These are phyloP conservation scores for Mycosphaerelloides madeirae DNA, from an alignment of 2,329 filamentous ascomycete genomes.

Conservation along the genomic window DNA sequence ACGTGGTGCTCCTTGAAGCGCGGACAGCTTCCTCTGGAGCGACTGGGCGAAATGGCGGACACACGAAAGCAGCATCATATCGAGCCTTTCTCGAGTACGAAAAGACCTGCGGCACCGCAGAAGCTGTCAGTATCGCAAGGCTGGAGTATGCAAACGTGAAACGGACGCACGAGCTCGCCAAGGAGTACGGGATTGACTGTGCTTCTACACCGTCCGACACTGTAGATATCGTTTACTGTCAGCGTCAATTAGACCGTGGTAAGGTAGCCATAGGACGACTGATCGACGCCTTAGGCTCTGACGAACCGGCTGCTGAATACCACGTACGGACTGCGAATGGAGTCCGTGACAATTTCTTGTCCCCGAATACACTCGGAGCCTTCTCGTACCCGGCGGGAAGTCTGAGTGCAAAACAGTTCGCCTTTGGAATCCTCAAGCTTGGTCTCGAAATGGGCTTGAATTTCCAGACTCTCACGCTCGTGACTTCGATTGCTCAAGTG, in stretches of 20 bases:
- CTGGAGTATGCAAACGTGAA: background rate
- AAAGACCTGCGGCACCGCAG: constrained; percentile 11
- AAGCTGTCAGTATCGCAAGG: constrained; percentile 14
- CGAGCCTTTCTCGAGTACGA: constrained; percentile 12
- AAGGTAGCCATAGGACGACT: background rate
- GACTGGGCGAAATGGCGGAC: constrained; percentile 19
- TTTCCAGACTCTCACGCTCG: background rate
- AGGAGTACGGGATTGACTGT: background rate
- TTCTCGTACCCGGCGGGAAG: background rate
- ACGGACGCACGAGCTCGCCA: background rate
- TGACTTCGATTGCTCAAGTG: background rate
- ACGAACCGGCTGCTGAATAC: background rate
- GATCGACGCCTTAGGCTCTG: background rate
- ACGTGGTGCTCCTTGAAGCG: constrained; percentile 17
- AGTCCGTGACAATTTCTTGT: background rate
- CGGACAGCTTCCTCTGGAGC: constrained; percentile 13
- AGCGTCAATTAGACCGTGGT: background rate
- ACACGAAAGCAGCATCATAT: constrained; percentile 14
- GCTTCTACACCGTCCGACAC: background rate
- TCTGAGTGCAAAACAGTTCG: background rate
- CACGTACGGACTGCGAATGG: background rate
- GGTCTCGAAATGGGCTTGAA: background rate
- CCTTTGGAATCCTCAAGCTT: background rate
- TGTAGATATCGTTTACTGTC: background rate
- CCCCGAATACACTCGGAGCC: background rate